Conservation (phyloP, 345 rosid species). For the Populus tremula region DNA sequence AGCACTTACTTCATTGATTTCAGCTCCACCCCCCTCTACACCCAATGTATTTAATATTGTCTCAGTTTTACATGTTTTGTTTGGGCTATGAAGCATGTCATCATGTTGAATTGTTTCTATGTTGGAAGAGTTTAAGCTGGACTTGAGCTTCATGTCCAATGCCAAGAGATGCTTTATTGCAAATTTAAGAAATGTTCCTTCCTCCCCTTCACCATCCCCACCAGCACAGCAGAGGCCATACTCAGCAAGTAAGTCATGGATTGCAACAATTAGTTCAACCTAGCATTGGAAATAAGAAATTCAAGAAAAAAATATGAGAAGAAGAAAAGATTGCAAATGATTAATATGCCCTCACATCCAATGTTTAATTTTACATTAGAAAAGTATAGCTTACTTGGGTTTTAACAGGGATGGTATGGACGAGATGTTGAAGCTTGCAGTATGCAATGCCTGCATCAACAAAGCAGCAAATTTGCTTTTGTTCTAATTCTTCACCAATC, state of each 20-base stretch:
- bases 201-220: constrained; percentile 71
- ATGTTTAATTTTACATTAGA: background rate
- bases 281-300: constrained; percentile 25
- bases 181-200: constrained; percentile 88
- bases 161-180: constrained; percentile 90
- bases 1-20: constrained; percentile 28
- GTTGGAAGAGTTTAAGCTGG: constrained; percentile 48
- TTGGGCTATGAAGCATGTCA: constrained; percentile 23
- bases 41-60: constrained; percentile 31
- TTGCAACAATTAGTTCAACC: constrained; percentile 86
- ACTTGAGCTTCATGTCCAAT: constrained; percentile 87
- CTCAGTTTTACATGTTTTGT: constrained; percentile 38
- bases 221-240: constrained; percentile 92
- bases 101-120: constrained; percentile 40
- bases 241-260: constrained; percentile 89
- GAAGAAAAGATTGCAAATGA: background rate
- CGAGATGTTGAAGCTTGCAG: constrained; percentile 90
- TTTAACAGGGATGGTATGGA: constrained; percentile 55
- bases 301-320: background rate
- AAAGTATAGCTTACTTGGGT: constrained; percentile 55
- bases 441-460: constrained; percentile 79
- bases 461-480: constrained; percentile 65
- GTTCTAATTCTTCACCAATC: constrained; percentile 53
- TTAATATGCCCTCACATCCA: constrained; percentile 9
- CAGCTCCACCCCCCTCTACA: constrained; percentile 39